phyloP scores from a whole-genome alignment of 1,139 yeast genomes.

The Entelexis paramagnoliae region DNA sequence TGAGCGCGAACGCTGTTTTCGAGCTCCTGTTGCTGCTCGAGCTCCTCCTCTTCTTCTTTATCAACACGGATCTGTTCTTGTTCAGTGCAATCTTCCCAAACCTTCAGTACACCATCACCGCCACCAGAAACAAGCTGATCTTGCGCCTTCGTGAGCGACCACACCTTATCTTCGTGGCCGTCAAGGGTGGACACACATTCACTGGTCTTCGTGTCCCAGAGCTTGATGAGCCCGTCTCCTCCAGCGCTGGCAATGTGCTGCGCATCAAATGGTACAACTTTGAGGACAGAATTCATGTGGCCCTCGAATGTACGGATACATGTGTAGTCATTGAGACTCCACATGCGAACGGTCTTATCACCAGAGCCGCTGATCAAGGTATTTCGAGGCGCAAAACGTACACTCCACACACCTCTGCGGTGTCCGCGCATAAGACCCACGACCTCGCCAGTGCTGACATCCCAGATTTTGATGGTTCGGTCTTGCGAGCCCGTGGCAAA shows the following conservation, averaged over 20 bases:
- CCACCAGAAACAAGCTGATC: slow-evolving; percentile 80
- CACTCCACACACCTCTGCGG: slow-evolving; percentile 90
- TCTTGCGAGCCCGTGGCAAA: slow-evolving; percentile 97
- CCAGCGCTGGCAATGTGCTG: slow-evolving; percentile 73
- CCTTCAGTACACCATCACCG: slow-evolving; percentile 83
- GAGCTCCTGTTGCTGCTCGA: slow-evolving; percentile 82
- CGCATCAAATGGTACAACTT: slow-evolving; percentile 58
- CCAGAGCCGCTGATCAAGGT: slow-evolving; percentile 72
- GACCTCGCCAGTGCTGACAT: slow-evolving; percentile 67
- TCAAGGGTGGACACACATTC: slow-evolving; percentile 78
- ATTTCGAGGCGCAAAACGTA: slow-evolving; percentile 72
- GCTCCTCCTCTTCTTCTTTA: slow-evolving; percentile 42
- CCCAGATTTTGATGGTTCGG: slow-evolving; percentile 84
- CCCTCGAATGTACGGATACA: slow-evolving; percentile 85
- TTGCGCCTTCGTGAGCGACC: slow-evolving; percentile 56
- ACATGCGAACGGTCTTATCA: slow-evolving; percentile 77
- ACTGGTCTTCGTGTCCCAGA: slow-evolving; percentile 74
- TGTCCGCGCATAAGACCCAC: slow-evolving; percentile 81
- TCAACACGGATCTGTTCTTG: slow-evolving; percentile 46
- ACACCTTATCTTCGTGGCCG: slow-evolving; percentile 85
- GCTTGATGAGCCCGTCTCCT: slow-evolving; percentile 85
- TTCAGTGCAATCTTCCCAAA: slow-evolving; percentile 83
- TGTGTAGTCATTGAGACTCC: slow-evolving; percentile 72
- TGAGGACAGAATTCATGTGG: slow-evolving; percentile 83
- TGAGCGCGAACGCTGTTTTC: slow-evolving; percentile 58